Evolutionary conservation across 805 yeast species (phyloP).

Genomic region (Metschnikowia koreensis): DNA sequence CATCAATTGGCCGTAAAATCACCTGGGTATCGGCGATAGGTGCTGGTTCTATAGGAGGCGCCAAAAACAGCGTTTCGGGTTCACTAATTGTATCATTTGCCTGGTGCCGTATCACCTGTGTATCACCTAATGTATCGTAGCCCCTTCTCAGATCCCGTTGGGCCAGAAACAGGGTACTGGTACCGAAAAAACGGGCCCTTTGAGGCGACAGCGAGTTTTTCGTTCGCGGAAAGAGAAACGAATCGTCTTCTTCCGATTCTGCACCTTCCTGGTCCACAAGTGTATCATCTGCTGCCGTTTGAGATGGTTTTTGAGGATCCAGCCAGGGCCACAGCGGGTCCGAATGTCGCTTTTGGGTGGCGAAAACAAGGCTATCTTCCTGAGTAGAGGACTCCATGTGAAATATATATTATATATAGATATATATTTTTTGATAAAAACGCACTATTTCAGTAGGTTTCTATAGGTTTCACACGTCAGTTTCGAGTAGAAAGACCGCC

Average conservation of each 20-base stretch:
- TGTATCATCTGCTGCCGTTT: conserved; percentile 3
- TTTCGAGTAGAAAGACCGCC: too few relatives aligned
- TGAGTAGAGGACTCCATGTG: conserved; percentile 13
- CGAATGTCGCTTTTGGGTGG: conserved; percentile 13
- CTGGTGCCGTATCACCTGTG: conserved; percentile 5
- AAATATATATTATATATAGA: background rate
- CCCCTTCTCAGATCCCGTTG: conserved; percentile 4
- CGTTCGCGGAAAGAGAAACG: conserved; percentile 8
- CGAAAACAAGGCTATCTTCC: conserved; percentile 34
- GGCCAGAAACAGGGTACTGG: background rate
- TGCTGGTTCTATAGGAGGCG: background rate
- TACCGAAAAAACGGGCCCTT: background rate
- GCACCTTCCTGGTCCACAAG: conserved; percentile 9
- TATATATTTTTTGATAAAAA: too few relatives aligned
- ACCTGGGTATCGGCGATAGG: conserved; percentile 2
- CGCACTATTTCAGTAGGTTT: too few relatives aligned
- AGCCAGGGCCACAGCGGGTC: conserved; percentile 8
- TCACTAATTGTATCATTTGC: background rate
- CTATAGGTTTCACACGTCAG: too few relatives aligned
- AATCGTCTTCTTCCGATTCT: conserved; percentile 7
- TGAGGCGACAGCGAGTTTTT: background rate
- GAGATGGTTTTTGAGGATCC: conserved; percentile 2
- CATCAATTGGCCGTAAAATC: conserved; percentile 1
- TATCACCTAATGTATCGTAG: conserved; percentile 10
- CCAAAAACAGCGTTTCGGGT: conserved; percentile 2